These are phyloP conservation scores for Lasiosphaeria ovina DNA, from an alignment of 495 filamentous ascomycete genomes.

Conservation along the genomic window DNA sequence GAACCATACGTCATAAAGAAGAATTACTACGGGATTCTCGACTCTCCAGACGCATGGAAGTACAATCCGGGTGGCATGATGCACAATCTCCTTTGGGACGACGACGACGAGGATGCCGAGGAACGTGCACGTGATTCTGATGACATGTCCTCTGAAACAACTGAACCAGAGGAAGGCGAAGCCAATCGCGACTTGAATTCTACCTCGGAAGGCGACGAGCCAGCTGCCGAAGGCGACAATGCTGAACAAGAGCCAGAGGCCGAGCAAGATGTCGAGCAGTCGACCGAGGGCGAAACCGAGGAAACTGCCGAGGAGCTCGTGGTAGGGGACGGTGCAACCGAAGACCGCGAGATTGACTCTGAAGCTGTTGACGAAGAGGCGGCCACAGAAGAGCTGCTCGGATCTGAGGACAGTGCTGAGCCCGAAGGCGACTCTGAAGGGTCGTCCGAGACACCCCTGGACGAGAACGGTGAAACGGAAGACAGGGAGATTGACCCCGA, in stretches of 20 bases:
- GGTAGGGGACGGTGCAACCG: neutral
- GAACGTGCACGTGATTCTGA: neutral
- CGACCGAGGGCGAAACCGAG: neutral
- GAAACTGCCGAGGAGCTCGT: neutral
- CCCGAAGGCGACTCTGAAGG: conserved; percentile 5
- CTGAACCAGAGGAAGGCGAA: no score
- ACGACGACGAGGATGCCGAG: neutral
- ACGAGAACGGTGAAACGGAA: conserved; percentile 2
- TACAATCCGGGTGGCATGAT: conserved; percentile 18
- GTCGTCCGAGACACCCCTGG: no score
- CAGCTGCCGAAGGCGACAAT: no score
- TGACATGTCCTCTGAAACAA: neutral
- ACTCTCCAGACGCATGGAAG: conserved; percentile 11
- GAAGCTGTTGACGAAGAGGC: conserved; percentile 4
- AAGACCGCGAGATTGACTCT: conserved; percentile 8
- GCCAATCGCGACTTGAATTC: no score
- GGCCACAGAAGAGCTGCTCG: neutral
- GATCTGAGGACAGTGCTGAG: neutral
- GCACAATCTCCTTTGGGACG: conserved; percentile 3
- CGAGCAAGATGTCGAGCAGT: conserved; percentile 2
- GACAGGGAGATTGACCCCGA: conserved; percentile 3
- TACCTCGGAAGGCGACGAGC: no score
- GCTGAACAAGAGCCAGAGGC: neutral
- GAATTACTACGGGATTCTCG: conserved; percentile 18
- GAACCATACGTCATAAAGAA: conserved; percentile 6